A percentile compares a stretch with the other conserved stretches of the same genome.
Conservation (phyloP, 495 filamentous ascomycete species). For the Penicillium steckii region DNA sequence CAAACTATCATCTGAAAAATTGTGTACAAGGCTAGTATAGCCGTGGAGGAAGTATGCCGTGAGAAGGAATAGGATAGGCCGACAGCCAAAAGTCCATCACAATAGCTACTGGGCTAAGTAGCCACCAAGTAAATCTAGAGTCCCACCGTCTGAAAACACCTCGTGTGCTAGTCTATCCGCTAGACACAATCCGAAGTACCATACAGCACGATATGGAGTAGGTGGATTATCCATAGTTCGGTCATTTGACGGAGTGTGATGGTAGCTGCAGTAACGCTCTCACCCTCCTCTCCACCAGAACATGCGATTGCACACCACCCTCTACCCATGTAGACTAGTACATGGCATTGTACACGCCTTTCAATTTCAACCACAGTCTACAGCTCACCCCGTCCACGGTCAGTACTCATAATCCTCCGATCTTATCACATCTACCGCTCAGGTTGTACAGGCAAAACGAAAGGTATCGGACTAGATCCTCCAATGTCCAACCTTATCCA, state of each 20-base stretch:
- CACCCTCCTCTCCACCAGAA: not conserved
- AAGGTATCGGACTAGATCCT: not conserved
- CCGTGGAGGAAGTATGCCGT: not conserved
- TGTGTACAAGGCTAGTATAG: too few relatives aligned
- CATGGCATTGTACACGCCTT: constrained; percentile 5
- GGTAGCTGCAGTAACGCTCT: constrained; percentile 3
- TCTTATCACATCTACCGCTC: constrained; percentile 11
- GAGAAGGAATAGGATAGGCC: not conserved
- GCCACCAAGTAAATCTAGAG: too few relatives aligned
- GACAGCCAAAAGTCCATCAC: not conserved
- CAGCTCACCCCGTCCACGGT: constrained; percentile 1
- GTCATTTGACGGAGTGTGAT: constrained; percentile 21
- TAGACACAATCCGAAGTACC: too few relatives aligned
- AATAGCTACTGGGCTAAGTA: not conserved
- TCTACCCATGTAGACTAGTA: too few relatives aligned
- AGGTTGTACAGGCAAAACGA: constrained; percentile 13
- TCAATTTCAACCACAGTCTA: constrained; percentile 15
- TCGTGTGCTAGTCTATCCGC: too few relatives aligned
- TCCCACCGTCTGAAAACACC: too few relatives aligned
- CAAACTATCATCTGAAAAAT: constrained; percentile 1
- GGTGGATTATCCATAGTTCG: not conserved
- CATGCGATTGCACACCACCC: too few relatives aligned
- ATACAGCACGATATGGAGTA: not conserved
- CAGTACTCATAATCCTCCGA: constrained; percentile 25
- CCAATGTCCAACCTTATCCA: constrained; percentile 11